A percentile compares a stretch with the other conserved stretches of the same genome.
These are phyloP conservation scores for Amaranthus cruentus DNA, from an alignment of 148 eudicot species.

Conservation along the genomic window DNA sequence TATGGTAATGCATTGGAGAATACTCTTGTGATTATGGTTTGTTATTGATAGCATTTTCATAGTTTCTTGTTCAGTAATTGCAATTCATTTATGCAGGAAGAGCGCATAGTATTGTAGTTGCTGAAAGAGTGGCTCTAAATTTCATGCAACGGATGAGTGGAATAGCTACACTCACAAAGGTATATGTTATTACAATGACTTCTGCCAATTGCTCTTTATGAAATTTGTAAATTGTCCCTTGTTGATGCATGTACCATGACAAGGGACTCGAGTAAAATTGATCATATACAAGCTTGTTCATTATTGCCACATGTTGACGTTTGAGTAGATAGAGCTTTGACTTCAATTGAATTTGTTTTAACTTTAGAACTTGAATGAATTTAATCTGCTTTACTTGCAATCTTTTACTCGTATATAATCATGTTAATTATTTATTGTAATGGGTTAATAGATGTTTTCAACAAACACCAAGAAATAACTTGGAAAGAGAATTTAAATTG, in stretches of 20 bases:
- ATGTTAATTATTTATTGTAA: background rate
- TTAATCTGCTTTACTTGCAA: background rate
- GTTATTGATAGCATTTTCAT: background rate
- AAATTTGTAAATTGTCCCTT: background rate
- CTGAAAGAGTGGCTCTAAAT: slow-evolving; percentile 90
- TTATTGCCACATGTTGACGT: background rate
- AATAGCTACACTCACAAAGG: slow-evolving; percentile 94
- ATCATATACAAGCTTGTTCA: background rate
- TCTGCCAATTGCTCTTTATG: background rate
- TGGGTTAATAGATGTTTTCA: background rate
- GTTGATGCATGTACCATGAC: background rate
- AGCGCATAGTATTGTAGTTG: slow-evolving; percentile 78
- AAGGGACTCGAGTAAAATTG: background rate
- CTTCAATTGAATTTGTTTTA: background rate
- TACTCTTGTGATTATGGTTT: background rate
- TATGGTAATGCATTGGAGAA: slow-evolving; percentile 46
- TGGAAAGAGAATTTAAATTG: background rate
- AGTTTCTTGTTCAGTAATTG: background rate
- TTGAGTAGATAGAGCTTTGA: background rate
- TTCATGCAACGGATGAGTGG: slow-evolving; percentile 99
- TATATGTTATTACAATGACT: slow-evolving; percentile 15
- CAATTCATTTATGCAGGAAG: slow-evolving; percentile 46
- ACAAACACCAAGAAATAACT: background rate
- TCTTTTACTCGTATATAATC: background rate
- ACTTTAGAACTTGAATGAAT: background rate